phyloP scores from a whole-genome alignment of 73 alveolate species.

The Symbiodinium natans region DNA sequence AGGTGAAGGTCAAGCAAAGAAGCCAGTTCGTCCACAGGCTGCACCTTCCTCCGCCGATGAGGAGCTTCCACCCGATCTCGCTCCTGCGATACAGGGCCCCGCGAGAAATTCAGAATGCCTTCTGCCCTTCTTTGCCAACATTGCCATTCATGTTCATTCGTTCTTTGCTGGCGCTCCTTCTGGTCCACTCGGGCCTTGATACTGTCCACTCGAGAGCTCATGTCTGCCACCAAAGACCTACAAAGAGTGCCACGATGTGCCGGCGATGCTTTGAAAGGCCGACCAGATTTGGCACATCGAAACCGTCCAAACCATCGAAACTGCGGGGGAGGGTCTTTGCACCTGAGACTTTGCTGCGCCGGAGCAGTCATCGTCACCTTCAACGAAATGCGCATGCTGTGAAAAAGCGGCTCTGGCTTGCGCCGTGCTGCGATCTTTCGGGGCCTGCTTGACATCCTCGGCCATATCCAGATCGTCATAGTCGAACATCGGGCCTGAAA shows the following conservation, averaged over 20 bases:
- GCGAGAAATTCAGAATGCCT: background rate
- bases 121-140: background rate
- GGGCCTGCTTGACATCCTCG: slow-evolving; percentile 74
- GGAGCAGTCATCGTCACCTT: slow-evolving; percentile 84
- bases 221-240: slow-evolving; percentile 86
- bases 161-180: background rate
- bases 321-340: background rate
- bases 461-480: slow-evolving; percentile 85
- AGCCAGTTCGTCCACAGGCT: background rate
- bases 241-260: background rate
- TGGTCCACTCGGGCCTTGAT: slow-evolving; percentile 76
- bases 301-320: background rate
- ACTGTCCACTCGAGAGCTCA: slow-evolving; percentile 81
- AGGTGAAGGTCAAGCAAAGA: no score
- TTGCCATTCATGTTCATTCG: no score
- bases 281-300: background rate
- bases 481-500: slow-evolving; percentile 76
- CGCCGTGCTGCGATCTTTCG: background rate
- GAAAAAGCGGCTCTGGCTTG: background rate
- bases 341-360: slow-evolving; percentile 56
- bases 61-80: slow-evolving; percentile 4
- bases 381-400: background rate
- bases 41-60: background rate
- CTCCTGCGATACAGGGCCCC: background rate
- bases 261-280: background rate